Base-by-base conservation (phyloP, 345 rosid genomes). In the Dipteronia sinensis region DNA sequence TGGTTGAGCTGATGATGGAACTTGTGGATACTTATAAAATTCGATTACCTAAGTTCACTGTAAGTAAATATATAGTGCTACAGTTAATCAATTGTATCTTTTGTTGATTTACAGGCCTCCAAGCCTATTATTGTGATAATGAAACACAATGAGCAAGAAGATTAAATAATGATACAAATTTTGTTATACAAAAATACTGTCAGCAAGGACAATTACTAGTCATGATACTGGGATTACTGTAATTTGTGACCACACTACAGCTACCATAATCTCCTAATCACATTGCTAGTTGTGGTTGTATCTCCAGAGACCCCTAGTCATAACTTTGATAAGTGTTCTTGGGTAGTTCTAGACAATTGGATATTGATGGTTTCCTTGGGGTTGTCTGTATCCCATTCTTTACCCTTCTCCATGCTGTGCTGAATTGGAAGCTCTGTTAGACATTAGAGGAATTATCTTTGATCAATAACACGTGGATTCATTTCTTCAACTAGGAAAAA, bases 1-100 rank as follows among this genome's bases (percentile, higher is more conserved):
- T 94, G 89, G 97, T 94, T 80, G 97, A 93, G 81, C 83, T 94
- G 86, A 94, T 94, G 97, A 86, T 91, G 94, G 98, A 91, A 86
- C 92, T 94, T 15, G 98, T 91, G 47, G 98, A 93, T 78, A 91
- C 94, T 10, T 92, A 88, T 82, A 93, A 90, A 79, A 73, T 91
- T 69, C 95, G 92, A 74, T 79, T 94, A 76, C 98, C 98, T 13
- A 94, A 93, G 84, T 94, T 91, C 83, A 91, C 95, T 6, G 98
- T 95, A 81, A 89, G 98, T 84, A 71, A 49, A 76, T 65, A 22
- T 69, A 56, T 62, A 12, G 13, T 40, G 42, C 65, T 68, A 65
- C 49, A 23, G 47, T 62, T 25, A 40, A 71, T 27, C 27, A 46
- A 9, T 16, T 69, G 1, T 4, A 9, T 47, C 3, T 51, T 51